Conservation (phyloP, 2,329 filamentous ascomycete species). For the Sclerotinia sclerotiorum region DNA sequence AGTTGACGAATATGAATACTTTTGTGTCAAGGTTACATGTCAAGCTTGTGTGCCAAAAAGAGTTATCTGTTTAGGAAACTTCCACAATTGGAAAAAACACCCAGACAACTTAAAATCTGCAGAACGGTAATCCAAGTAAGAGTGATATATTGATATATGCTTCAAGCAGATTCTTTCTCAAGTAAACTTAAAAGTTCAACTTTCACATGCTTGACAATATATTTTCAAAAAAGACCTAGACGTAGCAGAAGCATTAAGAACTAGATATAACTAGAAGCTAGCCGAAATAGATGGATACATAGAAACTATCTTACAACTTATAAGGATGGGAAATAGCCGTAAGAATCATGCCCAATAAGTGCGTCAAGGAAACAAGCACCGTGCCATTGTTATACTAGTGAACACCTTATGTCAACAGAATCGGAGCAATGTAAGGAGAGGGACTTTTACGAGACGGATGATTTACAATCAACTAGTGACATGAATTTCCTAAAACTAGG, state of each 20-base stretch:
- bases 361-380: not conserved
- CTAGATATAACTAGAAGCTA: not conserved
- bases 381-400: too few species aligned
- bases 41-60: not conserved
- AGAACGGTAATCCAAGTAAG: not conserved
- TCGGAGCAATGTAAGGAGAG: not conserved
- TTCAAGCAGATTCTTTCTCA: not conserved
- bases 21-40: not conserved
- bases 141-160: too few species aligned
- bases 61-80: too few species aligned
- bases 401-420: not conserved
- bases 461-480: not conserved
- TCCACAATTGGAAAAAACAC: not conserved
- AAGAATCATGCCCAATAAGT: not conserved
- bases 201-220: not conserved
- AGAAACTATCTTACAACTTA: not conserved
- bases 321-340: not conserved
- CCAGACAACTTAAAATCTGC: not conserved
- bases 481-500: not conserved
- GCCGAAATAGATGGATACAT: not conserved
- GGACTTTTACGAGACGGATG: not conserved
- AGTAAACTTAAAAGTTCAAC: too few species aligned
- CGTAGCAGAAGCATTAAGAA: not conserved
- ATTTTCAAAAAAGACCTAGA: not conserved
- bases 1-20: not conserved